Conservation (phyloP, 495 filamentous ascomycete genomes). For the Daldinia loculata region DNA sequence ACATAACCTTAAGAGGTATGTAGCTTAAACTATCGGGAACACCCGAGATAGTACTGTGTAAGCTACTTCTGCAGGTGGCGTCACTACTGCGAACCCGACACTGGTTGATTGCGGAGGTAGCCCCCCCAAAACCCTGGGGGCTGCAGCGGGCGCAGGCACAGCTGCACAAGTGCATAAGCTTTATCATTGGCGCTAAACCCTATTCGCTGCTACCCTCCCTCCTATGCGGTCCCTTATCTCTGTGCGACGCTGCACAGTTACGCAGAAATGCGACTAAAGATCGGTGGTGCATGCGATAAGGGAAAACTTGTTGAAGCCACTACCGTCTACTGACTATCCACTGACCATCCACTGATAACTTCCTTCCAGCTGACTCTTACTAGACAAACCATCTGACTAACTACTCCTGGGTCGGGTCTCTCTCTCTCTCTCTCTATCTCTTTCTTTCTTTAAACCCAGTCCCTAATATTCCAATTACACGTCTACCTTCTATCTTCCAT, state of each 20-base stretch:
- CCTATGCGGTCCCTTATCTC: conserved; percentile 39
- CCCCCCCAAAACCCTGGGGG: conserved; percentile 18
- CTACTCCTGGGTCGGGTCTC: neutral
- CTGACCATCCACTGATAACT: neutral
- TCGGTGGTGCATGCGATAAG: conserved; percentile 33
- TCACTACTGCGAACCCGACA: neutral
- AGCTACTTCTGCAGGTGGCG: neutral
- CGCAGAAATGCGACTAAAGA: conserved; percentile 31
- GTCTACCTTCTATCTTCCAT: neutral
- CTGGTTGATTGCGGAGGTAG: neutral
- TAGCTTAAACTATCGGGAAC: neutral
- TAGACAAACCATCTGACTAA: conserved; percentile 20
- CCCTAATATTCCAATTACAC: neutral
- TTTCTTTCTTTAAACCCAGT: conserved; percentile 14
- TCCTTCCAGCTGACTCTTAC: conserved; percentile 23
- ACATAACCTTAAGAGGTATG: neutral
- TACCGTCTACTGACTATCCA: conserved; percentile 4
- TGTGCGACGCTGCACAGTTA: conserved; percentile 31
- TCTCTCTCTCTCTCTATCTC: neutral
- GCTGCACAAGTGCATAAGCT: conserved; percentile 1
- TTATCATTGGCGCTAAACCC: conserved; percentile 31
- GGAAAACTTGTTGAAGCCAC: conserved; percentile 35
- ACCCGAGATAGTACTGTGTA: neutral
- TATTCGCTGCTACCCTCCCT: conserved; percentile 9
- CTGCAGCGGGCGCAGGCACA: conserved; percentile 26